A percentile compares a stretch with the other conserved stretches of the same genome.
Conservation (phyloP, 148 eudicot species). For the Camellia japonica region DNA sequence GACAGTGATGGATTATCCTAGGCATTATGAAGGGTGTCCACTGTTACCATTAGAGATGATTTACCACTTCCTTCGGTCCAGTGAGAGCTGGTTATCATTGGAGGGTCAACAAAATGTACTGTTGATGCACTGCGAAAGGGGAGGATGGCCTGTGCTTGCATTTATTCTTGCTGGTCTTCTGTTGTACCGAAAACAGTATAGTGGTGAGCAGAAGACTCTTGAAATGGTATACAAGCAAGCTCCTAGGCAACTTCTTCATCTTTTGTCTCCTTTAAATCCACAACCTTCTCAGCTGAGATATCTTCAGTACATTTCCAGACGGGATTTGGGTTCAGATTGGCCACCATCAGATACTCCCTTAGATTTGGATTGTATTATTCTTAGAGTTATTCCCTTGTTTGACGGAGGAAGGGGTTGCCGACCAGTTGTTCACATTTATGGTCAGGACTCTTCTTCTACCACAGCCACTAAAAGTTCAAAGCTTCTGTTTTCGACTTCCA, state of each 20-base stretch:
- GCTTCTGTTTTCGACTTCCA: constrained; percentile 54
- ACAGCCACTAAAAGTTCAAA: constrained; percentile 49
- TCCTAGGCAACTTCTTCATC: constrained; percentile 65
- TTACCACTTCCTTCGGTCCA: constrained; percentile 73
- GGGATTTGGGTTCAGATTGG: constrained; percentile 57
- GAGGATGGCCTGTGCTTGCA: constrained; percentile 82
- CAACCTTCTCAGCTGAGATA: constrained; percentile 72
- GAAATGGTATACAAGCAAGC: constrained; percentile 82
- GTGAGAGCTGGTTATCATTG: constrained; percentile 76
- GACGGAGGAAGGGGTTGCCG: constrained; percentile 62
- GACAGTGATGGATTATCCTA: constrained; percentile 81
- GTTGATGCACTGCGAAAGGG: constrained; percentile 75
- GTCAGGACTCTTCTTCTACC: constrained; percentile 48
- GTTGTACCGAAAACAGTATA: constrained; percentile 61
- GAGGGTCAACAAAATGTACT: constrained; percentile 74
- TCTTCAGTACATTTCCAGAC: constrained; percentile 63
- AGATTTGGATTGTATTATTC: constrained; percentile 51
- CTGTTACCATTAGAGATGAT: constrained; percentile 65
- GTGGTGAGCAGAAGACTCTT: constrained; percentile 71
- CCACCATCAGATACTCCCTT: constrained; percentile 56
- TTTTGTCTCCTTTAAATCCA: constrained; percentile 57
- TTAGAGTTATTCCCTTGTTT: constrained; percentile 51
- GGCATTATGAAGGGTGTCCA: constrained; percentile 65
- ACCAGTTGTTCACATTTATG: constrained; percentile 62
- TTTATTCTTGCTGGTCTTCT: constrained; percentile 79